Evolutionary conservation across 306 rosid species (phyloP).

Genomic region (Castanea sativa): DNA sequence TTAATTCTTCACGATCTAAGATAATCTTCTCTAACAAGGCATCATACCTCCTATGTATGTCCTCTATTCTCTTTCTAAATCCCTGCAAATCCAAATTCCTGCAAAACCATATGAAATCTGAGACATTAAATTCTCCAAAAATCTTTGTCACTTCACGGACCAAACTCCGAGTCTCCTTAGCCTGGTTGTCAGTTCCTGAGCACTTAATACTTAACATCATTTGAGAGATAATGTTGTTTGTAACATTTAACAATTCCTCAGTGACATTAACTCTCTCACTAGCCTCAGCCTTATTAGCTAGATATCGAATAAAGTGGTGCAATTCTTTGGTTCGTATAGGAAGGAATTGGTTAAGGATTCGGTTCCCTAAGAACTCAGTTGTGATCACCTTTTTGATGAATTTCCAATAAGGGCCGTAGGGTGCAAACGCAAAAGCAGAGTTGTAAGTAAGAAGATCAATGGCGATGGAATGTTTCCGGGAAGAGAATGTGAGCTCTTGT

Average conservation of each 20-base stretch:
- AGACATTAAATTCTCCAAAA: slow-evolving; percentile 38
- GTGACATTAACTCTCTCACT: slow-evolving; percentile 34
- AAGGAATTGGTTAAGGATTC: slow-evolving; percentile 18
- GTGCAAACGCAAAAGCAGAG: slow-evolving; percentile 40
- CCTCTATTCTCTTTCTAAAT: slow-evolving; percentile 39
- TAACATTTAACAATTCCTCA: slow-evolving; percentile 23
- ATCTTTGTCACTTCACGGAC: slow-evolving; percentile 38
- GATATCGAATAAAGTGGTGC: not conserved
- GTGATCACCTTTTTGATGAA: slow-evolving; percentile 36
- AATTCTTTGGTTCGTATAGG: slow-evolving; percentile 28
- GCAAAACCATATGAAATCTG: slow-evolving; percentile 38
- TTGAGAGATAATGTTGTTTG: slow-evolving; percentile 36
- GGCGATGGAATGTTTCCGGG: slow-evolving; percentile 24
- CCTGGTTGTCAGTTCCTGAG: not conserved
- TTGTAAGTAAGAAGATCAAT: slow-evolving; percentile 32
- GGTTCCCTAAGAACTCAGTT: slow-evolving; percentile 35
- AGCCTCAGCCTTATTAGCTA: slow-evolving; percentile 23
- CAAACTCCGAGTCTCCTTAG: slow-evolving; percentile 28
- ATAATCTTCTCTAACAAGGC: slow-evolving; percentile 40
- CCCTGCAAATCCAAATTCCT: slow-evolving; percentile 31
- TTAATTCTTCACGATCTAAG: slow-evolving; percentile 26
- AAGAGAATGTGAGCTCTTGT: slow-evolving; percentile 32
- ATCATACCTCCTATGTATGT: slow-evolving; percentile 26
- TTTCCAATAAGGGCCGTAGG: slow-evolving; percentile 45
- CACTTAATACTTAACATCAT: slow-evolving; percentile 41